A percentile compares a stretch with the other conserved stretches of the same genome.
Conservation (phyloP, 306 rosid genomes). For the Prunus davidiana region DNA sequence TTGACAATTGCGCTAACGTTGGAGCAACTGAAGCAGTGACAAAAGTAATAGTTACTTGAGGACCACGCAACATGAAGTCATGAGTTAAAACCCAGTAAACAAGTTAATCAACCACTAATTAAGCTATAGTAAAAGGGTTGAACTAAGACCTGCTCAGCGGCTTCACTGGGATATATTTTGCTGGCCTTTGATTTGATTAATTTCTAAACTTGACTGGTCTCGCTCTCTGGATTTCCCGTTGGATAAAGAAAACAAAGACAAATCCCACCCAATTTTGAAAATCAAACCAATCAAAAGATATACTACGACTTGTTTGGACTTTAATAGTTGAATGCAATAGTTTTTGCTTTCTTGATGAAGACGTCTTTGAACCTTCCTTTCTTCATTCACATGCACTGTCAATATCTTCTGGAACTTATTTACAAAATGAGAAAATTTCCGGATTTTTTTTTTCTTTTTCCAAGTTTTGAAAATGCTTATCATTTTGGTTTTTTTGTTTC, state of each 20-base stretch:
- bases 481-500: no score
- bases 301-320: slow-evolving; percentile 3
- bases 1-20: background rate
- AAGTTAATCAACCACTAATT: background rate
- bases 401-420: background rate
- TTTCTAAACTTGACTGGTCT: background rate
- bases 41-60: background rate
- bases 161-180: background rate
- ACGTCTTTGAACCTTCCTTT: background rate
- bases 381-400: background rate
- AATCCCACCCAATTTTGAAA: background rate
- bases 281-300: background rate
- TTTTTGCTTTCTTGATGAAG: background rate
- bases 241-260: background rate
- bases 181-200: background rate
- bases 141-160: background rate
- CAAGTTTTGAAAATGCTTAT: background rate
- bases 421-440: background rate
- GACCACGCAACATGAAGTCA: background rate
- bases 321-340: background rate
- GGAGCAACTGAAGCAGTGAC: background rate
- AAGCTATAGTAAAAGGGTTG: no score
- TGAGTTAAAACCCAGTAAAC: background rate
- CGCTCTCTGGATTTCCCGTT: background rate
- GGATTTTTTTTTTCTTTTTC: background rate